Conservation (phyloP, 306 rosid species). For the Myrica gale region DNA sequence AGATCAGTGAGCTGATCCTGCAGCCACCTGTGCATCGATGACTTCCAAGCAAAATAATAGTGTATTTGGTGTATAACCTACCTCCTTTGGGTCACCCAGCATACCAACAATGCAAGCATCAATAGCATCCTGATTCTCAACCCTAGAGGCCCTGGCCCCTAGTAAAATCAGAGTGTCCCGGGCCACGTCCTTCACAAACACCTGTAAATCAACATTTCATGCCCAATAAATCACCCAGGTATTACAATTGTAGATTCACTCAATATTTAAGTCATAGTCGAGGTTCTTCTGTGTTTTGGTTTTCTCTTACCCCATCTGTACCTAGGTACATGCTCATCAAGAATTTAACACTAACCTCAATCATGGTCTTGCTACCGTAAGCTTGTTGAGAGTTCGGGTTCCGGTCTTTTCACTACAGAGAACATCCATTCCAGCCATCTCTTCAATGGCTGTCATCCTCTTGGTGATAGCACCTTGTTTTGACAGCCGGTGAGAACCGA, state of each 20-base stretch:
- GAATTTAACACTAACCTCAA: conserved; percentile 48
- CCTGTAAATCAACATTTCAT: conserved; percentile 32
- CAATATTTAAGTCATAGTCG: background rate
- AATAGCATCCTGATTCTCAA: conserved; percentile 91
- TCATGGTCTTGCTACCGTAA: conserved; percentile 67
- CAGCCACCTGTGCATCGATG: background rate
- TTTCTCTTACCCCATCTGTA: background rate
- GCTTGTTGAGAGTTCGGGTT: conserved; percentile 84
- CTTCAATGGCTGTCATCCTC: conserved; percentile 98
- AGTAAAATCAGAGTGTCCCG: conserved; percentile 54
- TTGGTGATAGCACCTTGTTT: conserved; percentile 92
- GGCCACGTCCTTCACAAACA: conserved; percentile 59
- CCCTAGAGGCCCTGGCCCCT: conserved; percentile 87
- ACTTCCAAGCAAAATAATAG: background rate
- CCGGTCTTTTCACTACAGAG: conserved; percentile 91
- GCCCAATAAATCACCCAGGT: background rate
- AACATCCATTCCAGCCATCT: conserved; percentile 97
- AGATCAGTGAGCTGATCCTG: background rate
- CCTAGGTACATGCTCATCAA: background rate
- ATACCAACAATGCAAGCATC: conserved; percentile 94
- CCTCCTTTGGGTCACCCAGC: conserved; percentile 96
- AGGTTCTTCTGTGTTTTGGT: background rate
- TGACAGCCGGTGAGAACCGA: conserved; percentile 82
- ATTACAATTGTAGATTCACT: background rate
- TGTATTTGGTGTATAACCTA: background rate